Conservation (phyloP, 1,284 basidiomycete species). For the Golubevia sp. region DNA sequence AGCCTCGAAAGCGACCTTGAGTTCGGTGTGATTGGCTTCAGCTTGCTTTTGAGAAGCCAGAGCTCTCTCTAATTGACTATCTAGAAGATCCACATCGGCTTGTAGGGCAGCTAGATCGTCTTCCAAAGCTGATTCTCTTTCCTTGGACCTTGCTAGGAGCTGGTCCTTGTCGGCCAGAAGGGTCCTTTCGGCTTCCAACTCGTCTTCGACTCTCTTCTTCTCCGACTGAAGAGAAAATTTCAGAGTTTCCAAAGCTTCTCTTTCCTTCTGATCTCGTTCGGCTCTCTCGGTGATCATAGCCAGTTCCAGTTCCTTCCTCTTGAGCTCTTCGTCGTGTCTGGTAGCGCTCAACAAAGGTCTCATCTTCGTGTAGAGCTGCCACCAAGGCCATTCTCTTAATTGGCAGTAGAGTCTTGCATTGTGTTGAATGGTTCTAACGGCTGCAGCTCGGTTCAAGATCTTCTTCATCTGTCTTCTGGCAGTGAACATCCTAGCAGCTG, state of each 20-base stretch:
- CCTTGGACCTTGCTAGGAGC: slow-evolving; percentile 39
- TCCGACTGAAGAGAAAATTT: slow-evolving; percentile 40
- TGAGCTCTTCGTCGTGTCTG: slow-evolving; percentile 86
- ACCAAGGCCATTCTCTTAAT: slow-evolving; percentile 98
- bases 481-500: slow-evolving; percentile 81
- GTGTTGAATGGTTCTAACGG: slow-evolving; percentile 87
- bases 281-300: slow-evolving; percentile 64
- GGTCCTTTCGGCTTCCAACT: slow-evolving; percentile 36
- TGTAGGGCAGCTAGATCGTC: slow-evolving; percentile 44
- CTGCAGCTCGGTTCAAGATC: slow-evolving; percentile 87
- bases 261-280: slow-evolving; percentile 50
- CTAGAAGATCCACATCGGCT: slow-evolving; percentile 45
- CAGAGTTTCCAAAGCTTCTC: slow-evolving; percentile 44
- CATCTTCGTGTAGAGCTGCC: slow-evolving; percentile 93
- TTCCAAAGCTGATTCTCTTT: slow-evolving; percentile 42
- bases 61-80: slow-evolving; percentile 48
- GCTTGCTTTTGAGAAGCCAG: slow-evolving; percentile 32
- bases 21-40: slow-evolving; percentile 34
- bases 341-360: slow-evolving; percentile 91
- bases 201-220: slow-evolving; percentile 44
- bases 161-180: slow-evolving; percentile 47
- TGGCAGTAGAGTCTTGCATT: slow-evolving; percentile 83
- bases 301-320: slow-evolving; percentile 84
- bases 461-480: slow-evolving; percentile 91
- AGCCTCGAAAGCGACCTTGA: slow-evolving; percentile 40